Evolutionary conservation across 1,139 yeast species (phyloP).

Genomic region (Magnusiomyces tetraspermus): DNA sequence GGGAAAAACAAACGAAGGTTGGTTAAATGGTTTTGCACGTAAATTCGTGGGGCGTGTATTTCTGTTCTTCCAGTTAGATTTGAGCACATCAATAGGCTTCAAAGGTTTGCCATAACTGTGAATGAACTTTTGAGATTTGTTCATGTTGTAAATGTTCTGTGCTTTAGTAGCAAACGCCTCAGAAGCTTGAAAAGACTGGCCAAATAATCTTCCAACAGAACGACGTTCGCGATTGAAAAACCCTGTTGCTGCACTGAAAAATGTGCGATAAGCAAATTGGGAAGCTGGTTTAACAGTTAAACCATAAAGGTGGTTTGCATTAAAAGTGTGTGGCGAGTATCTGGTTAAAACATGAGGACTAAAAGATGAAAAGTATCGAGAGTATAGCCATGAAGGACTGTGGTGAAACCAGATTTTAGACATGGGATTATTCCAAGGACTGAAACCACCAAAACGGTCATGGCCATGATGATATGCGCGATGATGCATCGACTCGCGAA

Average conservation of each 20-base stretch:
- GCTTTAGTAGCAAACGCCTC: not conserved
- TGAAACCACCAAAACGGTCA: not conserved
- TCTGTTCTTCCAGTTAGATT: not conserved
- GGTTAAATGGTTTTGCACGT: not conserved
- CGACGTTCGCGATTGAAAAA: slow-evolving; percentile 2
- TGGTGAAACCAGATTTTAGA: not conserved
- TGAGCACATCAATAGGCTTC: slow-evolving; percentile 1
- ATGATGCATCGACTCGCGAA: not conserved
- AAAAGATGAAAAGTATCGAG: not conserved
- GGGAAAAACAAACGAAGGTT: slow-evolving; percentile 9
- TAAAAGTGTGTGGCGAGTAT: not conserved
- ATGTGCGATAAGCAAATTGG: not conserved
- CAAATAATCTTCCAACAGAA: not conserved
- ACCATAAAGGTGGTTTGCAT: not conserved
- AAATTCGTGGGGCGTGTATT: not conserved
- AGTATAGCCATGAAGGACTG: not conserved
- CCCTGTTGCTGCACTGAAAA: not conserved
- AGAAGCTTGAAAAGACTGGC: not conserved
- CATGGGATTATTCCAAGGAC: not conserved
- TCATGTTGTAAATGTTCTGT: not conserved
- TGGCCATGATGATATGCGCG: no score
- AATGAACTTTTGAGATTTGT: not conserved
- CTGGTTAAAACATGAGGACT: not conserved
- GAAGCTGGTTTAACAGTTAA: not conserved
- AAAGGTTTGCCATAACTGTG: not conserved